Conservation (phyloP, 768 basidiomycete genomes). For the Suillus clintonianus region DNA sequence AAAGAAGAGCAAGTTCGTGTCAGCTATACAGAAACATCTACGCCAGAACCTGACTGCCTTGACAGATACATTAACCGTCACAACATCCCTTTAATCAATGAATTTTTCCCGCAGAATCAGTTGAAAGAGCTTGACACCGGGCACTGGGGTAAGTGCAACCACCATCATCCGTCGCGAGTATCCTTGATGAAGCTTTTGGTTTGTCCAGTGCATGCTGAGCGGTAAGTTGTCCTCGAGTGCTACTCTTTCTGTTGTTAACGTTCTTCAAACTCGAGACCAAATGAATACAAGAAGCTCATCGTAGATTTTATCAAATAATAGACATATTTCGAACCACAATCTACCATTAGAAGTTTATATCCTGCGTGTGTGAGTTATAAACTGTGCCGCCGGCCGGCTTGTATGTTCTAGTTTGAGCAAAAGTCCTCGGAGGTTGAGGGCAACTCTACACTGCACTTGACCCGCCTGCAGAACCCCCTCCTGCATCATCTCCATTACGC, state of each 20-base stretch:
- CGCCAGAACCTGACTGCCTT: slow-evolving; percentile 5
- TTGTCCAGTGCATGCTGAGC: slow-evolving; percentile 75
- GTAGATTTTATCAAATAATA: slow-evolving; percentile 22
- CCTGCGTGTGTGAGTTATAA: neutral
- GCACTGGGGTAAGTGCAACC: slow-evolving; percentile 75
- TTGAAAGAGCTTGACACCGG: slow-evolving; percentile 70
- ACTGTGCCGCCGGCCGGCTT: neutral
- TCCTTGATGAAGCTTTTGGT: neutral
- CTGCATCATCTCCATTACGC: too few species aligned
- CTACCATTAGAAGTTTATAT: neutral
- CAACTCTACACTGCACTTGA: neutral
- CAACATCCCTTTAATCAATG: slow-evolving; percentile 59
- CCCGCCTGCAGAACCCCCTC: neutral
- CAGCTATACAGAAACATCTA: neutral
- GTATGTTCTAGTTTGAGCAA: neutral
- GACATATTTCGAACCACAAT: neutral
- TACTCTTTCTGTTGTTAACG: neutral
- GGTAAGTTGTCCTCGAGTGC: slow-evolving; percentile 34
- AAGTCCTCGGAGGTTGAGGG: neutral
- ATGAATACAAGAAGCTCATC: slow-evolving; percentile 52
- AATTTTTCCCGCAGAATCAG: slow-evolving; percentile 73
- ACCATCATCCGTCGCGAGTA: neutral
- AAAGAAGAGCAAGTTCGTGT: slow-evolving; percentile 64
- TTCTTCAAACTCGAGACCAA: slow-evolving; percentile 40
- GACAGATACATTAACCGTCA: slow-evolving; percentile 72